A percentile compares a stretch with the other conserved stretches of the same genome.
Conservation (phyloP, 371 early-diverging fungal species). For the Mucor indicus region DNA sequence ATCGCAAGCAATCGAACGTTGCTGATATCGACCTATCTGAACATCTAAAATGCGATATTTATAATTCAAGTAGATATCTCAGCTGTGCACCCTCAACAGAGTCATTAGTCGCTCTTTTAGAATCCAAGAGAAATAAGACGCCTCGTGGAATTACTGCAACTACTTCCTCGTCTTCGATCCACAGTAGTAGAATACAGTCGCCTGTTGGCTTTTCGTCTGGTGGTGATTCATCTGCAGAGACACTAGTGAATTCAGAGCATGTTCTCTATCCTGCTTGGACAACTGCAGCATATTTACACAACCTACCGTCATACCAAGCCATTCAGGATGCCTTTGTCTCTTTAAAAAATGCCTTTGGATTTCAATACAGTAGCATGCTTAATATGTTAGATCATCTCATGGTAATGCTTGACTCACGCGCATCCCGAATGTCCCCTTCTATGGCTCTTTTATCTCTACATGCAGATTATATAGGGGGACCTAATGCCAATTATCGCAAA, state of each 20-base stretch:
- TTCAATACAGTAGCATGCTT: conserved; percentile 76
- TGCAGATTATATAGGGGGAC: conserved; percentile 84
- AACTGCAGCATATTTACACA: conserved; percentile 39
- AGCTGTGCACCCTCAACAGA: conserved; percentile 73
- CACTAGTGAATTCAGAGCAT: conserved; percentile 16
- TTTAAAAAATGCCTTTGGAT: conserved; percentile 69
- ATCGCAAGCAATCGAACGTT: conserved; percentile 2
- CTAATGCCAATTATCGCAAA: conserved; percentile 79
- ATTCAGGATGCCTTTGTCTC: conserved; percentile 67
- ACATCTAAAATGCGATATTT: conserved; percentile 48
- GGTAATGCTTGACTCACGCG: conserved; percentile 81
- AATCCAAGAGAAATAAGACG: conserved; percentile 50
- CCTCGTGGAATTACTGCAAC: conserved; percentile 11
- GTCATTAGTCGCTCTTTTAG: conserved; percentile 65
- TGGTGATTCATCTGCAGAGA: conserved; percentile 11
- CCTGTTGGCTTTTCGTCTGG: conserved; percentile 1
- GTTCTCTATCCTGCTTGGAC: conserved; percentile 68
- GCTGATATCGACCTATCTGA: conserved; percentile 63
- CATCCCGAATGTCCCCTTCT: conserved; percentile 73
- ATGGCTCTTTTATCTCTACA: conserved; percentile 76
- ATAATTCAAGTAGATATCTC: conserved; percentile 65
- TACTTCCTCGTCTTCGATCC: conserved; percentile 3
- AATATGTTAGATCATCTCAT: conserved; percentile 77
- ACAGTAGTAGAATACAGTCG: conserved; percentile 1
- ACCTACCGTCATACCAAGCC: conserved; percentile 63